phyloP scores from a whole-genome alignment of 208 protist genomes.

The Crithidia expoeki region DNA sequence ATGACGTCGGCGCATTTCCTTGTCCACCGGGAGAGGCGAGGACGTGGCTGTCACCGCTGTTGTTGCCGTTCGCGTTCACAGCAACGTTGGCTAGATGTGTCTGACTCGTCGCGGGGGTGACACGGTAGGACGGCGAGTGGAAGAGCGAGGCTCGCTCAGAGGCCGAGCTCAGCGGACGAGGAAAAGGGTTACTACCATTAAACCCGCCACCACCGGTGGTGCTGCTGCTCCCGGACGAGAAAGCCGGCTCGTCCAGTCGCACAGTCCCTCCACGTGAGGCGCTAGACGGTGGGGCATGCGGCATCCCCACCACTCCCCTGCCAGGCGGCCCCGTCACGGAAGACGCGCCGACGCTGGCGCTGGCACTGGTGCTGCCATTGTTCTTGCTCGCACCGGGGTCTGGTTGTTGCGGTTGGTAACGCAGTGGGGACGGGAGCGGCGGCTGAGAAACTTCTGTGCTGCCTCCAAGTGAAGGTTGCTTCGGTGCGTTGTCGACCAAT shows the following conservation, averaged over 20 bases:
- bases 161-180: neutral
- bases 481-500: constrained; percentile 6
- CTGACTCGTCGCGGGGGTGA: constrained; percentile 3
- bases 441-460: neutral
- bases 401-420: neutral
- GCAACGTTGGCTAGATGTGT: too few species aligned
- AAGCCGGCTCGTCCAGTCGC: neutral
- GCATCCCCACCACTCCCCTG: neutral
- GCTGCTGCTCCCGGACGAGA: neutral
- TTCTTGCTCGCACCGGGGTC: neutral
- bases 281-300: neutral
- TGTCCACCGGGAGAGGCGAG: neutral
- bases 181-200: neutral
- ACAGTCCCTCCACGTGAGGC: neutral
- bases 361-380: neutral
- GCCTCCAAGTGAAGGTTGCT: neutral
- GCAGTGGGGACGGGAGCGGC: constrained; percentile 6
- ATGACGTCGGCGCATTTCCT: neutral
- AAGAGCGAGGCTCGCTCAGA: constrained; percentile 9
- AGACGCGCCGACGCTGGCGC: neutral
- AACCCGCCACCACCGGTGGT: too few species aligned
- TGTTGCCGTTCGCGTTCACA: too few species aligned
- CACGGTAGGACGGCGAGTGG: constrained; percentile 11
- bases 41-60: neutral
- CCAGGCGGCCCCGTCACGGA: neutral